Evolutionary conservation across 495 filamentous ascomycete genomes (phyloP), one percentile per base, ranked within the genome.

Genomic region (Aspergillus bridgeri): DNA sequence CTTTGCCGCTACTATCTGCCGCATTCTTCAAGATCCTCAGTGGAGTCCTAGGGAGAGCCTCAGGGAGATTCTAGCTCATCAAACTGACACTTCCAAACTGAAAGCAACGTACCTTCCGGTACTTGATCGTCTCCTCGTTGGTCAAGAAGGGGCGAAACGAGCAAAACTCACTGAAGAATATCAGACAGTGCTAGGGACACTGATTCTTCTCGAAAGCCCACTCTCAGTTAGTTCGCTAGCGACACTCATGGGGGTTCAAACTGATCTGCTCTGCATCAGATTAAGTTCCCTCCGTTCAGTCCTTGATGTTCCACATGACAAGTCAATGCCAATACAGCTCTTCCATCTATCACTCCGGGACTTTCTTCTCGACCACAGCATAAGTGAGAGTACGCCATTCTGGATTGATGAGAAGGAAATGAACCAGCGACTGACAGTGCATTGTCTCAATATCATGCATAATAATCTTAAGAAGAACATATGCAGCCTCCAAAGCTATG

Each of bases 391-490:
- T 13, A 48, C 21, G 5, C 43, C 6, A 4, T 73, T 77, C 42
- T 67, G 65, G 54, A 42, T 78, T 3, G 60, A 76, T 42, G 54
- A 67, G 18, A 25, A 11, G 2, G 19, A 60, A 44, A 57, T 18
- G 17, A 38, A 59, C 17, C n/a, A 58, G 7, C 11, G 18, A 7
- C 47, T 65, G 19, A 17, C 50, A 0, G 51, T 3, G 4, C 20
- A 21, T 20, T 79, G 66, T 59, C 61, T 79, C 48, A 5, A 61
- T 45, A 18, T 69, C 5, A 72, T 73, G 64, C 63, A 64, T 38
- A 29, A 43, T 23, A 19, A 61, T 22, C 59, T 77, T 2, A 54
- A 63, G 19, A 27, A 69, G 50, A 64, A 81, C 61, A 78, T 81
- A 9, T 79, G 72, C 55, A 51, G 63, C 19, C 53, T 76, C 6